These are phyloP conservation scores for Hyaloraphidium curvatum DNA, from an alignment of 192 early-diverging fungal species.

Conservation along the genomic window DNA sequence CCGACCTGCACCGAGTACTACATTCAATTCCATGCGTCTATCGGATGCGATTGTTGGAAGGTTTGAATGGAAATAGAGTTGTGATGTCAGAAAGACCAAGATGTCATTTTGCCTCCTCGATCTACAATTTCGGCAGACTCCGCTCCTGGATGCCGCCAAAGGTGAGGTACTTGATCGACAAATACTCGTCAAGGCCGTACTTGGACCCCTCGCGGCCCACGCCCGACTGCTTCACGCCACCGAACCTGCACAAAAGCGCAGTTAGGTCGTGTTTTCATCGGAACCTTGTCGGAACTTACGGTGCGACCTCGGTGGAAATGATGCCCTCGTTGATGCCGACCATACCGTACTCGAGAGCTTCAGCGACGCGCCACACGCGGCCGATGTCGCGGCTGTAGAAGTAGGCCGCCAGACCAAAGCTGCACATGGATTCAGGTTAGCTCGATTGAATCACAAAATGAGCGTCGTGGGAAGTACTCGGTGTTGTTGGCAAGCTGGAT, in stretches of 20 bases:
- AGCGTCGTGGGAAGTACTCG: too few species aligned
- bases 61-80: too few species aligned
- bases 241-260: neutral
- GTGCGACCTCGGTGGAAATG: conserved; percentile 28
- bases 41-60: too few species aligned
- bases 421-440: neutral
- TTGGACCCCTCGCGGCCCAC: conserved; percentile 10
- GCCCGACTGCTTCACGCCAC: neutral
- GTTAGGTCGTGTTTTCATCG: neutral
- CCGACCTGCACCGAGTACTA: too few species aligned
- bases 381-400: conserved; percentile 58
- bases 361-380: conserved; percentile 60
- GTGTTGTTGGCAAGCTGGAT: conserved; percentile 51
- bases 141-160: conserved; percentile 8
- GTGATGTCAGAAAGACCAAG: too few species aligned
- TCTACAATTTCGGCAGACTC: too few species aligned
- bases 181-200: conserved; percentile 47
- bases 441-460: too few species aligned
- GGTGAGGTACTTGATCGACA: conserved; percentile 43
- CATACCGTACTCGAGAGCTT: conserved; percentile 68
- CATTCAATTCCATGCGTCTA: too few species aligned
- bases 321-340: conserved; percentile 69
- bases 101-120: too few species aligned
- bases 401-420: conserved; percentile 71
- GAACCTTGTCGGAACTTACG: conserved; percentile 23